Base-by-base conservation (phyloP, 1,284 basidiomycete species). In the Sporisorium graminicola region DNA sequence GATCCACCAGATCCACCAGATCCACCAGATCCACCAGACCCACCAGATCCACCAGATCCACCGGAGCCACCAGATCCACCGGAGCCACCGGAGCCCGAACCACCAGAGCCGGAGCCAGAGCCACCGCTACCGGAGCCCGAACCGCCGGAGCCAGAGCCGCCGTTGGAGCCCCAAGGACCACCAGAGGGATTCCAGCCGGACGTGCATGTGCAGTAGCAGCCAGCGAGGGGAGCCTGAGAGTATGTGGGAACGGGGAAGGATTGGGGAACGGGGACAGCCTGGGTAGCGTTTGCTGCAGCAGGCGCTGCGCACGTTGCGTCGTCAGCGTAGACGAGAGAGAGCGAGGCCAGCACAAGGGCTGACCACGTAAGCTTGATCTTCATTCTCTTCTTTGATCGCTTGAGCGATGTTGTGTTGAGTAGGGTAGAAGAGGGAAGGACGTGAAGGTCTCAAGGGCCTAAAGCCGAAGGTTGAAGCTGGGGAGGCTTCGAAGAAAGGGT, bases 121-220 rank as follows among this genome's bases (percentile, higher is more conserved):
- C 58, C 49, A 29, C 24, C 65, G 27, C 49, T 49, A 24, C 65
- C 65, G 6, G 18, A 51, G 8, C 56, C 63, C 55, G 5, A 54
- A 49, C 22, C 65, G 26, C 65, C 65, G 10, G n/a, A 50, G 12
- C 56, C 63, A 42, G 50, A 18, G 24, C 59, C 59, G 16, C 52
- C 53, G 13, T 49, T 29, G 49, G 35, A 26, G 4, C 68, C 63
- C 55, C 59, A 63, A 31, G 55, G 46, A 33, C 47, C 59, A 27
- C 27, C 33, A 24, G 49, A 26, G 12, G 37, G 42, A 20, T 49
- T 54, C 62, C 62, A 71, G n/a, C 62, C 68, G 5, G 40, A 29
- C 9, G 68, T 71, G 42, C 68, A 71, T 0, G 68, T 71, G 58
- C 68, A 71, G 59, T 71, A 71, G 63, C 68, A 71, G 2, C 63